phyloP scores from a whole-genome alignment of 306 rosid genomes.

The Trichosanthes truncata region DNA sequence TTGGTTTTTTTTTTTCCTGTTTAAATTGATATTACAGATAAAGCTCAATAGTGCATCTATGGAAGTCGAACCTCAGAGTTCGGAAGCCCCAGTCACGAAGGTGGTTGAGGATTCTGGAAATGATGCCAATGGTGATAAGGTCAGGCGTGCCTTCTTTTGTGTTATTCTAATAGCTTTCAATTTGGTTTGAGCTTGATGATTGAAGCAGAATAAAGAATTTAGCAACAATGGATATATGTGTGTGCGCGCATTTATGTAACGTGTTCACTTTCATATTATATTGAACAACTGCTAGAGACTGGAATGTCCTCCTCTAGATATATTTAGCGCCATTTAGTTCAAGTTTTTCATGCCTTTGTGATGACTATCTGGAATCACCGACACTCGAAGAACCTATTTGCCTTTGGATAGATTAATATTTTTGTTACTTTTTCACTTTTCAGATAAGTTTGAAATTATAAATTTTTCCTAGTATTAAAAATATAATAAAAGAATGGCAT shows the following conservation, averaged over 20 bases:
- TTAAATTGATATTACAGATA: constrained; percentile 12
- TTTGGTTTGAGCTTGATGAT: neutral
- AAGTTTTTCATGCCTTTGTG: neutral
- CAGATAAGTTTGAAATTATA: neutral
- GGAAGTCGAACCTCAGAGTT: constrained; percentile 49
- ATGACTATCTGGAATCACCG: neutral
- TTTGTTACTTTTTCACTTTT: no score
- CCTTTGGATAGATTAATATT: no score
- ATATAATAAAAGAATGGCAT: neutral
- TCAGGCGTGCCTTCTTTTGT: constrained; percentile 11
- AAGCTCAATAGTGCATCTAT: constrained; percentile 24
- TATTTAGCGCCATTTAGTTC: neutral
- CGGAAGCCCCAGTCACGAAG: constrained; percentile 43
- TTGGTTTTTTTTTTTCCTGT: neutral
- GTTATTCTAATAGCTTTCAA: neutral
- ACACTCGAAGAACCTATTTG: no score
- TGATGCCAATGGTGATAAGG: constrained; percentile 43
- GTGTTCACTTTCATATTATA: neutral
- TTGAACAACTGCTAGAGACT: neutral
- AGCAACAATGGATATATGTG: neutral
- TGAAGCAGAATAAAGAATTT: neutral
- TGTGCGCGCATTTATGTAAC: neutral
- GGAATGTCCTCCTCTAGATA: neutral
- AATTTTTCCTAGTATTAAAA: no score
- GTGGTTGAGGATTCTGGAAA: constrained; percentile 32